phyloP scores from a whole-genome alignment of 179 eudicot genomes.

The Drosera spatulata region DNA sequence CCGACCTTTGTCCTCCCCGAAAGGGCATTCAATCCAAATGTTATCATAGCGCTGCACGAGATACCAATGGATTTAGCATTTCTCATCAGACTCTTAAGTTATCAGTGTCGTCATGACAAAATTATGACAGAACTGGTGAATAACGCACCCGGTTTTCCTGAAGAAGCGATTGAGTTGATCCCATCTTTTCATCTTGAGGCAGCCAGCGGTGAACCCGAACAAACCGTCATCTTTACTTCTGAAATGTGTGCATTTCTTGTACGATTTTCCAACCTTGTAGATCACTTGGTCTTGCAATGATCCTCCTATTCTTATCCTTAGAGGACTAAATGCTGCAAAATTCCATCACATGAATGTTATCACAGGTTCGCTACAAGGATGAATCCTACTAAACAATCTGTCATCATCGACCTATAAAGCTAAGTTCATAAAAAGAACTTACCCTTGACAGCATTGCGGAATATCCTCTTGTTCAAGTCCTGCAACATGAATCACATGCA shows the following conservation, averaged over 20 bases:
- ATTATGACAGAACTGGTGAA: background rate
- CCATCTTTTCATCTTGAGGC: slow-evolving; percentile 53
- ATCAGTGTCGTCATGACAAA: background rate
- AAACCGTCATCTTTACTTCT: slow-evolving; percentile 6
- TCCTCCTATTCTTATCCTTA: slow-evolving; percentile 52
- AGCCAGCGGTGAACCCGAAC: slow-evolving; percentile 46
- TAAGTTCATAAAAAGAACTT: background rate
- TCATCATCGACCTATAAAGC: too few species aligned
- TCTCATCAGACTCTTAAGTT: background rate
- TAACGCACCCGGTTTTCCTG: slow-evolving; percentile 31
- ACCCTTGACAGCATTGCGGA: slow-evolving; percentile 44
- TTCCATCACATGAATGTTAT: background rate
- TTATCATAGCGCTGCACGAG: slow-evolving; percentile 25
- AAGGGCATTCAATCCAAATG: slow-evolving; percentile 50
- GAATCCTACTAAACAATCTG: background rate
- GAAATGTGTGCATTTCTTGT: slow-evolving; percentile 25
- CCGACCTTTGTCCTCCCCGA: slow-evolving; percentile 21
- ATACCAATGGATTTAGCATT: background rate
- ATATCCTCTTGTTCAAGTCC: slow-evolving; percentile 42
- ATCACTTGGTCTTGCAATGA: slow-evolving; percentile 51
- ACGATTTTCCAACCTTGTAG: slow-evolving; percentile 31
- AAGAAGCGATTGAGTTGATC: slow-evolving; percentile 32
- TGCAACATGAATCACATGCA: slow-evolving; percentile 9
- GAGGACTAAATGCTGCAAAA: slow-evolving; percentile 30
- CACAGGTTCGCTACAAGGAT: background rate